Evolutionary conservation across 2,329 filamentous ascomycete species (phyloP).

Genomic region (Aspergillus chevalieri): DNA sequence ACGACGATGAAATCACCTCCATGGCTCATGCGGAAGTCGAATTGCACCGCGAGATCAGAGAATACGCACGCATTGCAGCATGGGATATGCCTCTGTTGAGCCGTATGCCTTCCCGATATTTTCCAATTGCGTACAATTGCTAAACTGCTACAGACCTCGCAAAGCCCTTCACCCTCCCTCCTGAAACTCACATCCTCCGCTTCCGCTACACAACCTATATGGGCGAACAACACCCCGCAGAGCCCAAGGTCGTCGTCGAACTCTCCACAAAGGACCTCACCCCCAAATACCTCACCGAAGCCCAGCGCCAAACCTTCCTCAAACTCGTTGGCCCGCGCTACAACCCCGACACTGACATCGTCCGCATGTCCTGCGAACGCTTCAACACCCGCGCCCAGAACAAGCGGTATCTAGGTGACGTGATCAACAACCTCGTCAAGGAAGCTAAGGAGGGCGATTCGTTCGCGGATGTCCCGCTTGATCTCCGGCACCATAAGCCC

Average conservation of each 20-base stretch:
- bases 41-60: constrained; percentile 77
- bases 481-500: constrained; percentile 74
- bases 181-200: constrained; percentile 63
- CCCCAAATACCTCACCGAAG: constrained; percentile 53
- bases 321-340: constrained; percentile 82
- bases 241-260: constrained; percentile 90
- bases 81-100: constrained; percentile 94
- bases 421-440: constrained; percentile 65
- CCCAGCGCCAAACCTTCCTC: constrained; percentile 71
- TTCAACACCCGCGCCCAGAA: constrained; percentile 89
- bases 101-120: constrained; percentile 52
- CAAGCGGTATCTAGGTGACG: constrained; percentile 84
- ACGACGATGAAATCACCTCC: constrained; percentile 76
- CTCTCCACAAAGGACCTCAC: constrained; percentile 68
- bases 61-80: constrained; percentile 78
- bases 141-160: constrained; percentile 59
- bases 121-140: constrained; percentile 4
- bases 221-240: constrained; percentile 85
- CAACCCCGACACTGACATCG: constrained; percentile 72
- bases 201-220: constrained; percentile 98
- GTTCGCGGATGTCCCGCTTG: constrained; percentile 83
- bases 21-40: constrained; percentile 83
- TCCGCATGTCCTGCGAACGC: constrained; percentile 87
- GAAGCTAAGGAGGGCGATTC: constrained; percentile 76
- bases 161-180: constrained; percentile 70